Conservation (phyloP, 495 filamentous ascomycete species). For the Hypoxylon trugodes region DNA sequence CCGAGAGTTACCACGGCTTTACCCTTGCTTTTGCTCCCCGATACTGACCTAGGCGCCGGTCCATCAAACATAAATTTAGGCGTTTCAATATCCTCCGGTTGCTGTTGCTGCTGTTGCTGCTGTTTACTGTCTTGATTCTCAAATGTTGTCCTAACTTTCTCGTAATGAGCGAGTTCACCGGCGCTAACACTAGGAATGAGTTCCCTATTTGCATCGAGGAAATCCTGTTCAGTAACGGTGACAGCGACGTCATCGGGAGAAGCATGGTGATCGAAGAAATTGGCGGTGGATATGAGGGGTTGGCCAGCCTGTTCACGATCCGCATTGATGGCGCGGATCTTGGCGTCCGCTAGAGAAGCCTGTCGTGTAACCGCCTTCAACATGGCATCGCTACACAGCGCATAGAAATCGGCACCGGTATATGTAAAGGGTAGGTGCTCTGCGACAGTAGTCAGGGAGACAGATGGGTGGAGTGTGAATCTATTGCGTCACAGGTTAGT, state of each 20-base stretch:
- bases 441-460: constrained; percentile 79
- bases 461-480: constrained; percentile 79
- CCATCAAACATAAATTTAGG: constrained; percentile 27
- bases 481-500: constrained; percentile 50
- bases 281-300: constrained; percentile 74
- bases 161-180: constrained; percentile 92
- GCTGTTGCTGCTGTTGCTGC: constrained; percentile 50
- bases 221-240: constrained; percentile 88
- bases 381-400: constrained; percentile 97
- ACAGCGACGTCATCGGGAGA: constrained; percentile 83
- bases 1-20: constrained; percentile 46
- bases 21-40: constrained; percentile 63
- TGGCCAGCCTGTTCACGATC: constrained; percentile 46
- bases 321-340: constrained; percentile 72
- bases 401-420: constrained; percentile 96
- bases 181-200: constrained; percentile 92
- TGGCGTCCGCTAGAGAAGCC: constrained; percentile 82
- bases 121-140: constrained; percentile 60
- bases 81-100: constrained; percentile 21
- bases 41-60: constrained; percentile 40
- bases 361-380: constrained; percentile 96
- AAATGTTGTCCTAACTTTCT: constrained; percentile 81
- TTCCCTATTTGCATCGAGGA: constrained; percentile 78
- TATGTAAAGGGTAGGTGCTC: constrained; percentile 91
- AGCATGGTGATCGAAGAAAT: constrained; percentile 94